A percentile compares a stretch with the other conserved stretches of the same genome.
These are phyloP conservation scores for Juglanconis juglandina DNA, from an alignment of 2,329 filamentous ascomycete species.

Conservation along the genomic window DNA sequence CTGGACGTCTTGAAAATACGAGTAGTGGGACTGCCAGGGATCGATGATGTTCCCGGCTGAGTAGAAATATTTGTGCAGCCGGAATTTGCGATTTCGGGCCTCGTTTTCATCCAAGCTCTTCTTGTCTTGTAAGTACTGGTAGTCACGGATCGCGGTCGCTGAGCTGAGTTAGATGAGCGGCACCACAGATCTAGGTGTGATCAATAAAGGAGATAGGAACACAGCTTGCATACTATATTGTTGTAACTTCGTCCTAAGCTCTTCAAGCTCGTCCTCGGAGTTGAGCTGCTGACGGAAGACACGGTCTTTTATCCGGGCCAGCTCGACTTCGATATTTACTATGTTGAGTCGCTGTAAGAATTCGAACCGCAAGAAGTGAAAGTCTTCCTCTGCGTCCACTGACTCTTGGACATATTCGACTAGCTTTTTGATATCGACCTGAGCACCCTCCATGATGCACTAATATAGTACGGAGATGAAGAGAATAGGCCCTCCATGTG, in stretches of 20 bases:
- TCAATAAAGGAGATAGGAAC: neutral
- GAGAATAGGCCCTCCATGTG: too few relatives aligned
- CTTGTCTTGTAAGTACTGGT: conserved; percentile 1
- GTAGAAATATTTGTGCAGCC: conserved; percentile 11
- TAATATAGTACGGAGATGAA: too few relatives aligned
- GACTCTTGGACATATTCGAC: conserved; percentile 9
- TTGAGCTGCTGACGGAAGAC: neutral
- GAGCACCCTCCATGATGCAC: too few relatives aligned
- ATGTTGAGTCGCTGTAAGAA: conserved; percentile 18
- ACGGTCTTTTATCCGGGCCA: conserved; percentile 1
- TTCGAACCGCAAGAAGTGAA: conserved; percentile 15
- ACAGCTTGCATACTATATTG: neutral
- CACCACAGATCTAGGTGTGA: neutral
- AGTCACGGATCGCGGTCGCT: conserved; percentile 9
- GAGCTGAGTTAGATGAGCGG: neutral
- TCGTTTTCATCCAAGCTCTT: neutral
- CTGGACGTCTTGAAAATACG: conserved; percentile 3
- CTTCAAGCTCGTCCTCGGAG: neutral
- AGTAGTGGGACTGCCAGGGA: conserved; percentile 14
- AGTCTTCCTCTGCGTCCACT: conserved; percentile 14
- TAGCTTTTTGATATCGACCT: neutral
- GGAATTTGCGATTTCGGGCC: conserved; percentile 4
- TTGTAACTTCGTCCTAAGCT: neutral
- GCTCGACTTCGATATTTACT: neutral
- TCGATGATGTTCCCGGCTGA: neutral